phyloP scores from a whole-genome alignment of 2,329 filamentous ascomycete genomes.

The Ceratocystis albifundus region DNA sequence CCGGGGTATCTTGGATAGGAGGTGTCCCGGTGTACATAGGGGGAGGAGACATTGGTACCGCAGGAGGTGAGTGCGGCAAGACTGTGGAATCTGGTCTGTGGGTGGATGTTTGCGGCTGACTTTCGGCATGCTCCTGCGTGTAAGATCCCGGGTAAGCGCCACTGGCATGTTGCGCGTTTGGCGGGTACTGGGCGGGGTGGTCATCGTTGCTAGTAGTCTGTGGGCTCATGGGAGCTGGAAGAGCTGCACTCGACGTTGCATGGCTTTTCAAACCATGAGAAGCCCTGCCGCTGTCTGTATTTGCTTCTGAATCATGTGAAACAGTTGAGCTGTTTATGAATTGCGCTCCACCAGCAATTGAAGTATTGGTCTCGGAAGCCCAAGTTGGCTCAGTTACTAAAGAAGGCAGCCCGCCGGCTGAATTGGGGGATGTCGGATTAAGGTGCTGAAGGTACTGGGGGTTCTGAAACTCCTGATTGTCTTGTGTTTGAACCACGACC shows the following conservation, averaged over 20 bases:
- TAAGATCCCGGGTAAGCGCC: neutral
- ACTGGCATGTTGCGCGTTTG: neutral
- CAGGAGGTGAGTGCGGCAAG: neutral
- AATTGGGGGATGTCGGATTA: neutral
- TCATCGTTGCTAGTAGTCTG: neutral
- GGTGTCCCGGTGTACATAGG: constrained; percentile 1
- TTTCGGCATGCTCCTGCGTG: neutral
- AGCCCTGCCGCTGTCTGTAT: neutral
- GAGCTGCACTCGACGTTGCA: neutral
- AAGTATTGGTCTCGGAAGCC: neutral
- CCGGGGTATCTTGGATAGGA: neutral
- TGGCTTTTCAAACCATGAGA: neutral
- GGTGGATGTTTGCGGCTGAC: neutral
- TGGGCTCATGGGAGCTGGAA: neutral
- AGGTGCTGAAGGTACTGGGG: too few relatives aligned
- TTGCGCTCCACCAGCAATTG: neutral
- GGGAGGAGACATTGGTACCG: constrained; percentile 2
- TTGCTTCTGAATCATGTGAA: neutral
- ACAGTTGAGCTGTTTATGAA: neutral
- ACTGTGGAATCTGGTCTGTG: constrained; percentile 1
- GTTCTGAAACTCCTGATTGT: neutral
- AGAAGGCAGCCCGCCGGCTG: neutral
- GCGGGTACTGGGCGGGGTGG: neutral
- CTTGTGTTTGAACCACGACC: neutral
- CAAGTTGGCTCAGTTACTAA: neutral